A percentile compares a stretch with the other conserved stretches of the same genome.
phyloP scores from a whole-genome alignment of 768 basidiomycete genomes.

The Tricholoma flavovirens region DNA sequence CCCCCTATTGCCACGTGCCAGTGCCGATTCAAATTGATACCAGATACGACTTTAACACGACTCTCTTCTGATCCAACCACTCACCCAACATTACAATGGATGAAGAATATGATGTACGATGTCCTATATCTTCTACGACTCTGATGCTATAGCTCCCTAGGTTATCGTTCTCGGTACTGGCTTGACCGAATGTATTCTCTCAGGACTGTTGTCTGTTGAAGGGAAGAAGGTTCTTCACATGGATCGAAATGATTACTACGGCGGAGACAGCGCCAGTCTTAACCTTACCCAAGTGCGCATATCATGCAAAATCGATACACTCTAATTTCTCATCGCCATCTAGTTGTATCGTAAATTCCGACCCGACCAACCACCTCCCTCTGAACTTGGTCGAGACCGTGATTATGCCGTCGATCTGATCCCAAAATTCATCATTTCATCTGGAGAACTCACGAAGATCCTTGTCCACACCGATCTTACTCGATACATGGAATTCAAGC shows the following conservation, averaged over 20 bases:
- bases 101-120: conserved; percentile 92
- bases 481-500: conserved; percentile 99
- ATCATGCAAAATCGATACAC: background rate
- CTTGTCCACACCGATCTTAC: conserved; percentile 99
- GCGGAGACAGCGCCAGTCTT: conserved; percentile 93
- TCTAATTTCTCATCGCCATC: conserved; percentile 7
- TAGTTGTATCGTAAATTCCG: conserved; percentile 97
- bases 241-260: conserved; percentile 98
- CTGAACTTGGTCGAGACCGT: conserved; percentile 89
- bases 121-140: conserved; percentile 2
- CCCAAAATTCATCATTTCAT: conserved; percentile 99
- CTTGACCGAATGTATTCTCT: conserved; percentile 96
- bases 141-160: conserved; percentile 32
- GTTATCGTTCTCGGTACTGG: conserved; percentile 95
- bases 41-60: conserved; percentile 8
- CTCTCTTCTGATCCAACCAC: conserved; percentile 13
- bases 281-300: conserved; percentile 93
- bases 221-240: conserved; percentile 99
- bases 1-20: conserved; percentile 14
- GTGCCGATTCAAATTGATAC: conserved; percentile 11
- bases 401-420: conserved; percentile 98
- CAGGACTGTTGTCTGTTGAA: conserved; percentile 96
- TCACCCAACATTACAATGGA: conserved; percentile 62
- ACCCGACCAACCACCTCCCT: conserved; percentile 64
- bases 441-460: conserved; percentile 95